These are phyloP conservation scores for Crucihimalaya himalaica DNA, from an alignment of 345 rosid genomes.

Conservation along the genomic window DNA sequence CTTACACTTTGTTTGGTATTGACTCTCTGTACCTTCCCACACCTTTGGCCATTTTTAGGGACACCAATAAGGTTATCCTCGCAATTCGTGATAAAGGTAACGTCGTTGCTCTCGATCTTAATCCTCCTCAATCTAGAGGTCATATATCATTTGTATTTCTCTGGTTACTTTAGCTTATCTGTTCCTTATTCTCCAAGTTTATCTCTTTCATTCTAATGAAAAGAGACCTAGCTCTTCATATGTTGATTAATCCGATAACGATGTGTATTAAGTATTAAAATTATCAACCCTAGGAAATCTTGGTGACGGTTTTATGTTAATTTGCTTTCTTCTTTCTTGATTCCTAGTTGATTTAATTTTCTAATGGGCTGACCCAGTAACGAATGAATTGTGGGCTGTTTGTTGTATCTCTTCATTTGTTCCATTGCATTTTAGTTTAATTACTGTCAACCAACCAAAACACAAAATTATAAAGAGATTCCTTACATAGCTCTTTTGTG, in stretches of 20 bases:
- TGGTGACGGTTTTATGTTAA: background rate
- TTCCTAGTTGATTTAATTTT: background rate
- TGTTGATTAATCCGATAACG: background rate
- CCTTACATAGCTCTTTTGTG: background rate
- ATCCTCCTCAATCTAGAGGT: background rate
- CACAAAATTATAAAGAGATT: too few relatives aligned
- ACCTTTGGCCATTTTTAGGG: background rate
- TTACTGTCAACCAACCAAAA: too few relatives aligned
- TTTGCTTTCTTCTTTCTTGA: background rate
- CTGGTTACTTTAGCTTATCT: background rate
- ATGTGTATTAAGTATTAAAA: background rate
- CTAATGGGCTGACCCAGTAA: background rate
- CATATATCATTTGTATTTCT: slow-evolving; percentile 20
- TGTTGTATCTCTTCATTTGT: background rate
- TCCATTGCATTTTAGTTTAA: background rate
- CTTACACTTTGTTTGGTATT: background rate
- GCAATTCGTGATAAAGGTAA: background rate
- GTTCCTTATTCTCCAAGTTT: slow-evolving; percentile 25
- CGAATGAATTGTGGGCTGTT: background rate
- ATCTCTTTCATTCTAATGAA: background rate
- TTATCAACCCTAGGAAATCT: background rate
- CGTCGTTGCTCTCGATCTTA: slow-evolving; percentile 17
- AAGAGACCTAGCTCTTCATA: background rate
- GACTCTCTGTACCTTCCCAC: background rate
- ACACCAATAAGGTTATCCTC: slow-evolving; percentile 5